These are phyloP conservation scores for Sclerotinia nivalis DNA, from an alignment of 2,329 filamentous ascomycete species.

Conservation along the genomic window DNA sequence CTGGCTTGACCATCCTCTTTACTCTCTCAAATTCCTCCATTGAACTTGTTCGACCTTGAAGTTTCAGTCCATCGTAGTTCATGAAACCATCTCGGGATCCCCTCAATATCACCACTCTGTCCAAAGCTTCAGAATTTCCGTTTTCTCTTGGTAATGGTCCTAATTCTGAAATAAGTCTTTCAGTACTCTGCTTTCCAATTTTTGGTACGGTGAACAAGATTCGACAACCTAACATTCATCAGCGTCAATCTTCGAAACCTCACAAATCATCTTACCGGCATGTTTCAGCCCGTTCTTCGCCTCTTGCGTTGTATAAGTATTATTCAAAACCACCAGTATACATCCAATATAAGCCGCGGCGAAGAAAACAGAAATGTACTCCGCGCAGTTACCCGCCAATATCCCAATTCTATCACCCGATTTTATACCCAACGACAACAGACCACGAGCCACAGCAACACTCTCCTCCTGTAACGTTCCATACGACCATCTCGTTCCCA, in stretches of 20 bases:
- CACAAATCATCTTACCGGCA: conserved; percentile 55
- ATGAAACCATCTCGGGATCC: conserved; percentile 55
- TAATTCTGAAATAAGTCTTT: conserved; percentile 57
- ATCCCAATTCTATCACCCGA: conserved; percentile 33
- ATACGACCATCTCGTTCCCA: conserved; percentile 20
- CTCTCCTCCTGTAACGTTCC: conserved; percentile 11
- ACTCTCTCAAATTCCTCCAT: conserved; percentile 53
- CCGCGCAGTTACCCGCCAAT: conserved; percentile 32
- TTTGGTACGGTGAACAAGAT: conserved; percentile 70
- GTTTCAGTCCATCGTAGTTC: conserved; percentile 61
- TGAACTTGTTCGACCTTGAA: conserved; percentile 51
- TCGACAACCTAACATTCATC: conserved; percentile 60
- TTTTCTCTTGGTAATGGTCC: conserved; percentile 46
- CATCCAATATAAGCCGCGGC: conserved; percentile 52
- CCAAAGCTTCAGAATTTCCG: conserved; percentile 41
- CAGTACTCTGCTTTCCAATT: conserved; percentile 67
- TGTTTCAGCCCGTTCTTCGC: conserved; percentile 60
- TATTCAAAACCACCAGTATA: conserved; percentile 76
- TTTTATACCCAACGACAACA: conserved; percentile 48
- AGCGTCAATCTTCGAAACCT: conserved; percentile 55
- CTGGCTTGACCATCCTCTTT: conserved; percentile 58
- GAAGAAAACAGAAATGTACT: conserved; percentile 38
- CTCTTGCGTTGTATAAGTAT: conserved; percentile 76
- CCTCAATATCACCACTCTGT: conserved; percentile 61
- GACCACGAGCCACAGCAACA: conserved; percentile 54